Conservation (phyloP, 768 basidiomycete genomes). For the Cubamyces lactineus region DNA sequence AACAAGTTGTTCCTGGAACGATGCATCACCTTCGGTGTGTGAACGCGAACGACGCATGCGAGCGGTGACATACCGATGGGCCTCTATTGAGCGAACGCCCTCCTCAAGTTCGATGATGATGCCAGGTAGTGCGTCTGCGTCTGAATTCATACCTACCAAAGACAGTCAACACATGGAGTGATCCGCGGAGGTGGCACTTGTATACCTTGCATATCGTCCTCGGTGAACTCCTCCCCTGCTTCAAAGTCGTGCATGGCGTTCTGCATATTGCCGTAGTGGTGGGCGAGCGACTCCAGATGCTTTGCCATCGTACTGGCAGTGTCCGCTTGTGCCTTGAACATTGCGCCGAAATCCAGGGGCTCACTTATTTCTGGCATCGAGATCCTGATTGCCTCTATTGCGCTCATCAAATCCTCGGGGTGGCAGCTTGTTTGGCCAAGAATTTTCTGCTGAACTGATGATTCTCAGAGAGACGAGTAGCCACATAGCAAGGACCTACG, state of each 20-base stretch:
- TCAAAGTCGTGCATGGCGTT: slow-evolving; percentile 67
- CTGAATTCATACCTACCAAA: slow-evolving; percentile 71
- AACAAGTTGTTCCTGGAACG: slow-evolving; percentile 53
- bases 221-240: slow-evolving; percentile 64
- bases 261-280: slow-evolving; percentile 80
- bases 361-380: slow-evolving; percentile 48
- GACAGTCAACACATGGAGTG: not conserved
- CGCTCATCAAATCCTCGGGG: slow-evolving; percentile 59
- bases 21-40: not conserved
- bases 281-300: slow-evolving; percentile 69
- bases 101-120: slow-evolving; percentile 77
- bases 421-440: slow-evolving; percentile 67
- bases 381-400: slow-evolving; percentile 58
- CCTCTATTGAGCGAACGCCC: slow-evolving; percentile 53
- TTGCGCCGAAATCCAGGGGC: slow-evolving; percentile 48
- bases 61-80: slow-evolving; percentile 52
- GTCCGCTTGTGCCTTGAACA: slow-evolving; percentile 58
- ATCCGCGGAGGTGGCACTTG: not conserved
- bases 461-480: not conserved
- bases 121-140: slow-evolving; percentile 74
- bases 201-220: slow-evolving; percentile 70
- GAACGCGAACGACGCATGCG: not conserved
- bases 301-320: slow-evolving; percentile 69
- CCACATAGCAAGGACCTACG: slow-evolving; percentile 43
- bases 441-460: slow-evolving; percentile 56